phyloP scores from a whole-genome alignment of 495 filamentous ascomycete species.

The Penicillium cosmopolitanum region DNA sequence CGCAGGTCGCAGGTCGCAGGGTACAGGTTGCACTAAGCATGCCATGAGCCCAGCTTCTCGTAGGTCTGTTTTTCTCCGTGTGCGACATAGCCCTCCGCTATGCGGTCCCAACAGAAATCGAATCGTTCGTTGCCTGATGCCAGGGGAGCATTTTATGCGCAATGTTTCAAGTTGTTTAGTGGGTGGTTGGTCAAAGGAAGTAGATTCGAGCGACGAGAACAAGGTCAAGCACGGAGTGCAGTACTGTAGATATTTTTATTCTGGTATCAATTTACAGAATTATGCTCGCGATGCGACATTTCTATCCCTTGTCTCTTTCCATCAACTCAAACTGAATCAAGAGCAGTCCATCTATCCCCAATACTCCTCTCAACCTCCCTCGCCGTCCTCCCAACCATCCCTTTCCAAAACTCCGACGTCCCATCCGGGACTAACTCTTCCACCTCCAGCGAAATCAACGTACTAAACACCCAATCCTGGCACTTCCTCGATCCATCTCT shows the following conservation, averaged over 20 bases:
- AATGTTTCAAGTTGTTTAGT: not conserved
- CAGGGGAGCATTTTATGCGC: not conserved
- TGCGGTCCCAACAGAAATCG: constrained; percentile 15
- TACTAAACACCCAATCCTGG: constrained; percentile 33
- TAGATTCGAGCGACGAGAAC: not conserved
- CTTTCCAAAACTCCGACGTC: constrained; percentile 31
- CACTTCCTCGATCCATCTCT: constrained; percentile 23
- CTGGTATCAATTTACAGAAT: no score
- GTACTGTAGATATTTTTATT: no score
- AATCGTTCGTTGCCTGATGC: constrained; percentile 9
- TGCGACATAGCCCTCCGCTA: constrained; percentile 9
- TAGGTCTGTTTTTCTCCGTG: constrained; percentile 25
- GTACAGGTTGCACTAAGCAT: constrained; percentile 13
- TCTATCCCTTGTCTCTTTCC: not conserved
- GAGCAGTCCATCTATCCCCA: constrained; percentile 20
- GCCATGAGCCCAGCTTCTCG: constrained; percentile 17
- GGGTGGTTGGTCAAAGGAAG: not conserved
- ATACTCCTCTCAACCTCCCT: constrained; percentile 17
- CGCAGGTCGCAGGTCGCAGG: constrained; percentile 3
- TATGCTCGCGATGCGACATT: no score
- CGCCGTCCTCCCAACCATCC: constrained; percentile 23
- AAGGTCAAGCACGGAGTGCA: no score
- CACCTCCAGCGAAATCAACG: constrained; percentile 28
- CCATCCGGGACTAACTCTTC: constrained; percentile 28
- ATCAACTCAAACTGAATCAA: not conserved